A percentile compares a stretch with the other conserved stretches of the same genome.
phyloP scores from a whole-genome alignment of 352 stramenopile genomes.

The Phytophthora fragariaefolia region DNA sequence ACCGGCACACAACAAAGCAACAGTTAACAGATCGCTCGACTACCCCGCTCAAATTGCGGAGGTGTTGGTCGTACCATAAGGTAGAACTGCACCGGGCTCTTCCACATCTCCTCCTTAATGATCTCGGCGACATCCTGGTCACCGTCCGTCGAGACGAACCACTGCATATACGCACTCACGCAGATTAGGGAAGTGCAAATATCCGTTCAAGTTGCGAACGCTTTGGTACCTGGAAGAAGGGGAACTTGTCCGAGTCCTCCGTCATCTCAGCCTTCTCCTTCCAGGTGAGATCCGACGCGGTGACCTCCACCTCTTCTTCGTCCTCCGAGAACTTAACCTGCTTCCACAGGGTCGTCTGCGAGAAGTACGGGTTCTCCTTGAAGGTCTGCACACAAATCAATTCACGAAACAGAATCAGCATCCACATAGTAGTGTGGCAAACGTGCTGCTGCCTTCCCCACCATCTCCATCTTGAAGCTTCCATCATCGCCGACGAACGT shows the following conservation, averaged over 20 bases:
- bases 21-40: constrained; percentile 2
- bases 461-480: constrained; percentile 79
- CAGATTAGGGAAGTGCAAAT: constrained; percentile 8
- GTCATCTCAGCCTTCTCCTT: constrained; percentile 66
- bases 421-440: too few relatives aligned
- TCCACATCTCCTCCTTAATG: constrained; percentile 86
- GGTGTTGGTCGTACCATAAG: constrained; percentile 32
- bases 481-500: constrained; percentile 67
- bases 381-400: constrained; percentile 50
- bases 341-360: constrained; percentile 65
- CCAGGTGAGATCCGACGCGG: constrained; percentile 60
- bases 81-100: constrained; percentile 73
- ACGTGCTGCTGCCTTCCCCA: constrained; percentile 15
- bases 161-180: constrained; percentile 34
- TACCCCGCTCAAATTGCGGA: neutral
- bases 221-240: constrained; percentile 61
- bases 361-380: constrained; percentile 74
- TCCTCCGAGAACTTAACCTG: constrained; percentile 77
- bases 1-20: constrained; percentile 17
- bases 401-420: constrained; percentile 2
- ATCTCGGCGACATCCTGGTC: constrained; percentile 72
- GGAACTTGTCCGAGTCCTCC: constrained; percentile 46
- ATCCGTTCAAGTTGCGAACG: neutral
- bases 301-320: constrained; percentile 66
- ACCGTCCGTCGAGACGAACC: constrained; percentile 60